Evolutionary conservation across 2,329 filamentous ascomycete genomes (phyloP), one percentile per base, ranked within the genome.

Genomic region (Samsoniella hepiali): DNA sequence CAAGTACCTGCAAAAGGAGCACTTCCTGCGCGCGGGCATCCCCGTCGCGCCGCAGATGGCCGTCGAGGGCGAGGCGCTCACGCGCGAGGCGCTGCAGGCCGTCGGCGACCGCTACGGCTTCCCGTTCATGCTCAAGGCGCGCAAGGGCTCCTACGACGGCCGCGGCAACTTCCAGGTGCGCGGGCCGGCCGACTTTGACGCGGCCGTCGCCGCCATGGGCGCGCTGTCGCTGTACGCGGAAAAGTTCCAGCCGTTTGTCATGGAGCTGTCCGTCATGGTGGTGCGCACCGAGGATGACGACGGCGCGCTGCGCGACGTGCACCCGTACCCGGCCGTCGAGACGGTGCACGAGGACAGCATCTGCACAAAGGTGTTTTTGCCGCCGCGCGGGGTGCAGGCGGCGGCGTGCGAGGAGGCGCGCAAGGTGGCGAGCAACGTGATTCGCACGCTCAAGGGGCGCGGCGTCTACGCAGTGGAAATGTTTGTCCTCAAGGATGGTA

Each of bases 401-500:
- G 76, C 80, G 1, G 81, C 90, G 45, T 84, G 85, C 65, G 76
- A 85, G 67, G 79, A 84, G 69, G 93, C 93, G 0, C 88, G 92
- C 72, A 83, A 88, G 49, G 82, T 97, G 0, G 95, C 93, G 0
- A 86, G 87, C 68, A 87, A 90, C 64, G 93, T 95, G 11, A 87
- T 97, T 29, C 83, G 85, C 49, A 89, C 86, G 58, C 89, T 99
- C 62, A 88, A 88, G 79, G 95, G 95, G 58, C 89, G 95, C 66
- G 95, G 95, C 67, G 91, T 97, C 38, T 99, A 97, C 75, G 95
- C 94, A 0, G 94, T 98, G 0, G 95, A 99, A 78, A 91, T 98
- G 87, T 99, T 99, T 77, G 77, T 98, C 3, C 84, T 93, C 11
- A 79, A 87, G 56, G 87, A 95, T 69, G 86, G 87, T 78, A 79